Conservation (phyloP, 192 early-diverging fungal species). For the Gaertneriomyces semiglobifer region DNA sequence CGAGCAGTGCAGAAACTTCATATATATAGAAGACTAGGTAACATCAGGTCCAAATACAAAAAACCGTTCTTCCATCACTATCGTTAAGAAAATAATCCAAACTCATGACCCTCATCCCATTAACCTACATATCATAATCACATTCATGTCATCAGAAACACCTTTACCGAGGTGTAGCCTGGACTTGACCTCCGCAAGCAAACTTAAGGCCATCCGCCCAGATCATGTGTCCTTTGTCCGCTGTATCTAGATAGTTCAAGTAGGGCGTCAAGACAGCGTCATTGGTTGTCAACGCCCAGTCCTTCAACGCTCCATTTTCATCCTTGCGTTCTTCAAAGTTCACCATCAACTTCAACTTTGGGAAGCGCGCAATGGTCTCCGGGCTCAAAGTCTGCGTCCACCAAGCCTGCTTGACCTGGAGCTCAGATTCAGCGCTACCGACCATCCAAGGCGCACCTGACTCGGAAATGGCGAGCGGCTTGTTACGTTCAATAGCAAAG, state of each 20-base stretch:
- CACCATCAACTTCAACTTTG: constrained; percentile 37
- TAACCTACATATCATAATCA: too few species aligned
- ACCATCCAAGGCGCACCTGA: constrained; percentile 34
- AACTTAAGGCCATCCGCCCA: constrained; percentile 4
- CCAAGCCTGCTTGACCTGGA: constrained; percentile 41
- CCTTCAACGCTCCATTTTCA: constrained; percentile 4
- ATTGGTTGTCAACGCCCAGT: constrained; percentile 29
- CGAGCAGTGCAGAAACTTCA: too few species aligned
- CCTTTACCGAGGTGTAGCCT: not conserved
- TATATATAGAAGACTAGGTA: too few species aligned
- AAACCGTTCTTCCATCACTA: too few species aligned
- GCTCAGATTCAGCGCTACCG: constrained; percentile 4
- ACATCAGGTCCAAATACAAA: too few species aligned
- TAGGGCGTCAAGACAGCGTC: not conserved
- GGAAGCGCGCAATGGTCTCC: constrained; percentile 10
- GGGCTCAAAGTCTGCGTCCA: constrained; percentile 24
- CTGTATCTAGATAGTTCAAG: not conserved
- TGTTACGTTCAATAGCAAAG: constrained; percentile 33
- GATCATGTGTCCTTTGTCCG: not conserved
- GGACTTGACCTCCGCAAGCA: not conserved
- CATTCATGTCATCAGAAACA: too few species aligned
- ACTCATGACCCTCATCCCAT: too few species aligned
- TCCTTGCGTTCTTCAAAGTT: constrained; percentile 44
- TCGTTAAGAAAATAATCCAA: too few species aligned
- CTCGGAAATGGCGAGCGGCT: constrained; percentile 46